Evolutionary conservation across 2,329 filamentous ascomycete genomes (phyloP).

Genomic region (Penicillium sp.): DNA sequence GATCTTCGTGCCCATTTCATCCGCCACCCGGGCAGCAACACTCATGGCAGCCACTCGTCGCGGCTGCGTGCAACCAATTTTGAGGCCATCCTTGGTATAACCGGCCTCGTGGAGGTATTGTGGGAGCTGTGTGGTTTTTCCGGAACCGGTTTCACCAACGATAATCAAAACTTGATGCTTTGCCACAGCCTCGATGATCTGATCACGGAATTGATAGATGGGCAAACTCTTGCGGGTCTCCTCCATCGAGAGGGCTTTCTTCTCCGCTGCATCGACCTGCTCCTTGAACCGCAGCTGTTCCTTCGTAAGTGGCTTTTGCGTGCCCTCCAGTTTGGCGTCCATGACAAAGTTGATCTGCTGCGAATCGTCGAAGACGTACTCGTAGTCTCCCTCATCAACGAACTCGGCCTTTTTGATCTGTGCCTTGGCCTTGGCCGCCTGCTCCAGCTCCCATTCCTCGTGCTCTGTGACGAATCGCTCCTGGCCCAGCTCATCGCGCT

Average conservation of each 20-base stretch:
- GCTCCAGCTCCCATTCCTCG: constrained; percentile 93
- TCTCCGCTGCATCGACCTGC: constrained; percentile 83
- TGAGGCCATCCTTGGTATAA: constrained; percentile 78
- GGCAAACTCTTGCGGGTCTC: constrained; percentile 88
- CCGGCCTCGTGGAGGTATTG: constrained; percentile 93
- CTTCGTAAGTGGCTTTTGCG: constrained; percentile 68
- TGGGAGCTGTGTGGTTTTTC: constrained; percentile 92
- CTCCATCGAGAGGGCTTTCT: constrained; percentile 82
- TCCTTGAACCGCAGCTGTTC: constrained; percentile 78
- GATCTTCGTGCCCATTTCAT: constrained; percentile 86
- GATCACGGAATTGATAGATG: constrained; percentile 82
- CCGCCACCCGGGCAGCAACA: constrained; percentile 91
- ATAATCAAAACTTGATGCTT: constrained; percentile 87
- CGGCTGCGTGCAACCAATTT: constrained; percentile 91
- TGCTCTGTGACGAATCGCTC: constrained; percentile 91
- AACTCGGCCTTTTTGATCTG: constrained; percentile 75
- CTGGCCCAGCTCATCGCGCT: constrained; percentile 80
- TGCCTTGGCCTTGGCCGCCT: constrained; percentile 80
- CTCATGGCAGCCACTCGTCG: constrained; percentile 96
- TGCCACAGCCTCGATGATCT: constrained; percentile 82
- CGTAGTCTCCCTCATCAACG: constrained; percentile 79
- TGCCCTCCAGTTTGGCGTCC: constrained; percentile 70
- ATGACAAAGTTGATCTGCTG: constrained; percentile 84
- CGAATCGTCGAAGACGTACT: constrained; percentile 87
- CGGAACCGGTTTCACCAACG: constrained; percentile 90